Conservation (phyloP, 495 filamentous ascomycete species). For the Aspergillus homomorphus region DNA sequence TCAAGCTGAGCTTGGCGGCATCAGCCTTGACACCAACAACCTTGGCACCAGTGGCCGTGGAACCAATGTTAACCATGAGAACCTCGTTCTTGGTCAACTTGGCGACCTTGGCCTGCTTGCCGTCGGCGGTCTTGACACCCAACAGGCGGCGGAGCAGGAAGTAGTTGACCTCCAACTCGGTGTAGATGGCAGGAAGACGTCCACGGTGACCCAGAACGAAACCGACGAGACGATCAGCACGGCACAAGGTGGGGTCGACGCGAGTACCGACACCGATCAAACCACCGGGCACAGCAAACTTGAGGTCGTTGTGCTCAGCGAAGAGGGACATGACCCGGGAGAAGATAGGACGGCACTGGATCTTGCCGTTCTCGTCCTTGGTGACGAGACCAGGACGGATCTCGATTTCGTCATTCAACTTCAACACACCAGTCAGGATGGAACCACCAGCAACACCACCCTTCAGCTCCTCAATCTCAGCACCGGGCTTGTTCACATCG, state of each 20-base stretch:
- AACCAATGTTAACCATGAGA: constrained; percentile 98
- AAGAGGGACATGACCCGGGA: constrained; percentile 91
- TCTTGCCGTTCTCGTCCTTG: constrained; percentile 87
- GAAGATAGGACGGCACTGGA: constrained; percentile 95
- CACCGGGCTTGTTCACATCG: constrained; percentile 99
- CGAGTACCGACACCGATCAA: constrained; percentile 95
- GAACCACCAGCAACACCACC: constrained; percentile 97
- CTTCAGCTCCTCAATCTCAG: constrained; percentile 98
- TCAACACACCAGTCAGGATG: constrained; percentile 92
- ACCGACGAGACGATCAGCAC: constrained; percentile 96
- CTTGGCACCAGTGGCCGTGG: constrained; percentile 92
- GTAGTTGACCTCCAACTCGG: constrained; percentile 98
- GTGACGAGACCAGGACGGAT: constrained; percentile 95
- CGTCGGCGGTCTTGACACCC: constrained; percentile 95
- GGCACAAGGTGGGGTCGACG: constrained; percentile 94
- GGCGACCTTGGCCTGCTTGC: constrained; percentile 98
- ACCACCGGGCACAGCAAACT: constrained; percentile 95
- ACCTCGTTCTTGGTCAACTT: constrained; percentile 98
- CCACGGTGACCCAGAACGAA: constrained; percentile 96
- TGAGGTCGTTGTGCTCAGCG: constrained; percentile 95
- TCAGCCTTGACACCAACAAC: constrained; percentile 95
- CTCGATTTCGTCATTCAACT: constrained; percentile 96
- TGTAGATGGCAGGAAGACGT: constrained; percentile 88
- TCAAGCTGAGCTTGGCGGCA: constrained; percentile 86
- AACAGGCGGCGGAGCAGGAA: constrained; percentile 90